Evolutionary conservation across 2,329 filamentous ascomycete genomes (phyloP), one percentile per base, ranked within the genome.

Genomic region (Plectosphaerella cucumerina): DNA sequence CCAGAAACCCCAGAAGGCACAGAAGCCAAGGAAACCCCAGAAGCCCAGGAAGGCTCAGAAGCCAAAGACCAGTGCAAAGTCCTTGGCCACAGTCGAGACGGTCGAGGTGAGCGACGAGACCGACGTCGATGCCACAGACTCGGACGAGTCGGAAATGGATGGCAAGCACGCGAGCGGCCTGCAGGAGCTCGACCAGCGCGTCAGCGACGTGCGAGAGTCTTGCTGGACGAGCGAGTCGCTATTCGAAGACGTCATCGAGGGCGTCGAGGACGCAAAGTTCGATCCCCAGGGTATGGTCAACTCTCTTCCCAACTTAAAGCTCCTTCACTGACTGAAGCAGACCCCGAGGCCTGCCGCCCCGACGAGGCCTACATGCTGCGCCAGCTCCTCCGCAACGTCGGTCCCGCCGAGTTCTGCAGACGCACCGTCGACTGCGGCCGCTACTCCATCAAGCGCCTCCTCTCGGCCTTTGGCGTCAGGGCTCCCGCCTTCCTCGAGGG

Each of bases 391-490:
- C 87, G 87, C 63, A 77, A 83, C 48, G 75, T 91, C 55, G 92
- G 92, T n/a, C 87, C 89, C 20, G 80, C 83, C 54, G 79, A 86
- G 54, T 96, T 97, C 66, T 84, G 89, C 62, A 75, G 83, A 59
- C 78, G 85, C 59, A 91, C 87, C 31, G 76, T 95, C 47, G 82
- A 84, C 56, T 77, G 78, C 49, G 84, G 85, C 31, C 77, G 76
- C 48, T 85, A 94, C 65, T 85, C 86, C 18, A 88, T 88, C 50
- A 90, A 87, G 70, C 93, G 90, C 69, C 77, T 97, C 26, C 84
- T 93, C 64, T 91, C 89, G 9, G 92, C 90, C 14, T 97, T 97
- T 73, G 86, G 85, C 53, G 82, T 96, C 59, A 76, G 81, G 37
- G 83, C 89, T 42, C 89, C 90, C 3, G 68, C 75, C 35, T 91